These are phyloP conservation scores for Heliamphora exappendiculata DNA, from an alignment of 148 eudicot genomes.

Conservation along the genomic window DNA sequence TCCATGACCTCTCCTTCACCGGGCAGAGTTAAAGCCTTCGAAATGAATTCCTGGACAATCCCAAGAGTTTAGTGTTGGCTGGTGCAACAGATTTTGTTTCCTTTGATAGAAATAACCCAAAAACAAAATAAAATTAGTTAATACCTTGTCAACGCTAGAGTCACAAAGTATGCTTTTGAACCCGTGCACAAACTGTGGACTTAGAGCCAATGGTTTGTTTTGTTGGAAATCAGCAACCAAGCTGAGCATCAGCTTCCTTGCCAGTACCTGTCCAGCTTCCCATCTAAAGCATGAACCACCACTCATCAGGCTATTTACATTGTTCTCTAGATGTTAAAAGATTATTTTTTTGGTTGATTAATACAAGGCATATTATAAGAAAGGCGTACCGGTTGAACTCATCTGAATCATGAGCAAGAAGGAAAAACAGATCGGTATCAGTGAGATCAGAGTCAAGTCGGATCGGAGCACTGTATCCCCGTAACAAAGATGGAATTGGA, in stretches of 20 bases:
- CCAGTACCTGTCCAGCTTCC: conserved; percentile 91
- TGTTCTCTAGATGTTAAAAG: not conserved
- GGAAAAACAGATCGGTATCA: conserved; percentile 79
- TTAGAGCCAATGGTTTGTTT: conserved; percentile 59
- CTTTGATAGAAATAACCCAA: not conserved
- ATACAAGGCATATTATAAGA: not conserved
- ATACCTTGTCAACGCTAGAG: conserved; percentile 77
- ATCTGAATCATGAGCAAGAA: conserved; percentile 94
- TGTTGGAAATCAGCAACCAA: conserved; percentile 79
- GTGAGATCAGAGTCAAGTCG: conserved; percentile 81
- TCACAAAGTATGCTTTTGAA: conserved; percentile 62
- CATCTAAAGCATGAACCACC: conserved; percentile 41
- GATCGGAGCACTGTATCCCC: conserved; percentile 93
- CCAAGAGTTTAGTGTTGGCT: not conserved
- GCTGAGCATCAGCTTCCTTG: conserved; percentile 87
- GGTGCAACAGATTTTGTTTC: not conserved
- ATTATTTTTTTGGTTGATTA: no score
- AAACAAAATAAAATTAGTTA: not conserved
- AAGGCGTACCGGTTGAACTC: conserved; percentile 81
- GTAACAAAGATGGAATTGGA: conserved; percentile 79
- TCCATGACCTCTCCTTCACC: conserved; percentile 97
- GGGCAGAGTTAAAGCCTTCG: conserved; percentile 85
- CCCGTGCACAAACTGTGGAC: conserved; percentile 74
- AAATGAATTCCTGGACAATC: conserved; percentile 62
- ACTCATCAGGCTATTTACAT: not conserved